A percentile compares a stretch with the other conserved stretches of the same genome.
Conservation (phyloP, 768 basidiomycete genomes). For the Lactarius vividus region DNA sequence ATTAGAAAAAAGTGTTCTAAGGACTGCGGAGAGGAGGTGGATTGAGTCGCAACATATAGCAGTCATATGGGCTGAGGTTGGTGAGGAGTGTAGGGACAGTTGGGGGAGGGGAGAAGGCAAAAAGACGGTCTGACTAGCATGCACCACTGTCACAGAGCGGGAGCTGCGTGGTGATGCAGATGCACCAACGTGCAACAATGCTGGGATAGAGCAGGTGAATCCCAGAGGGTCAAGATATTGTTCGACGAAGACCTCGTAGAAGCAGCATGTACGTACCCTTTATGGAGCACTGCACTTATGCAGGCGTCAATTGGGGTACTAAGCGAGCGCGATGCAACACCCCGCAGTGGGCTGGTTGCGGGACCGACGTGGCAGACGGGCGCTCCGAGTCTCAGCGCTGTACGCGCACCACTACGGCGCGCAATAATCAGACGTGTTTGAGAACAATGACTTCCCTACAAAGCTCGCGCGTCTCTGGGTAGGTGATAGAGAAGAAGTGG, state of each 20-base stretch:
- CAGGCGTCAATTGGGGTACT: neutral
- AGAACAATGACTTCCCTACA: constrained; percentile 1
- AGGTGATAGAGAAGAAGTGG: constrained; percentile 12
- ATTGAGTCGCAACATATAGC: neutral
- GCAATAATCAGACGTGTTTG: neutral
- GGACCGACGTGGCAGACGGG: neutral
- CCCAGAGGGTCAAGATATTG: neutral
- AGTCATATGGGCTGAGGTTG: neutral
- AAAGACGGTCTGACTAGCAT: neutral
- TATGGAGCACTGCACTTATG: neutral
- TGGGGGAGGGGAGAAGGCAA: neutral
- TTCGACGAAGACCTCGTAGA: neutral
- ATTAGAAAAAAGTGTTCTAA: neutral
- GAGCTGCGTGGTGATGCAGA: constrained; percentile 3
- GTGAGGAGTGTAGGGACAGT: neutral
- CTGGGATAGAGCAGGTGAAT: constrained; percentile 6
- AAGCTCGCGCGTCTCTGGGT: neutral
- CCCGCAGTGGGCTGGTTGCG: neutral
- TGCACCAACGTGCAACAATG: neutral
- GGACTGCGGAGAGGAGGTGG: neutral
- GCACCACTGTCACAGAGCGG: neutral
- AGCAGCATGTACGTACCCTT: neutral
- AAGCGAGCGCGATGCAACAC: neutral
- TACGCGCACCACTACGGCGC: constrained; percentile 13
- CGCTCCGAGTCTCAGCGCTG: constrained; percentile 13